Evolutionary conservation across 2,329 filamentous ascomycete species (phyloP), one percentile per base, ranked within the genome.

Genomic region (Fusarium burgessii): DNA sequence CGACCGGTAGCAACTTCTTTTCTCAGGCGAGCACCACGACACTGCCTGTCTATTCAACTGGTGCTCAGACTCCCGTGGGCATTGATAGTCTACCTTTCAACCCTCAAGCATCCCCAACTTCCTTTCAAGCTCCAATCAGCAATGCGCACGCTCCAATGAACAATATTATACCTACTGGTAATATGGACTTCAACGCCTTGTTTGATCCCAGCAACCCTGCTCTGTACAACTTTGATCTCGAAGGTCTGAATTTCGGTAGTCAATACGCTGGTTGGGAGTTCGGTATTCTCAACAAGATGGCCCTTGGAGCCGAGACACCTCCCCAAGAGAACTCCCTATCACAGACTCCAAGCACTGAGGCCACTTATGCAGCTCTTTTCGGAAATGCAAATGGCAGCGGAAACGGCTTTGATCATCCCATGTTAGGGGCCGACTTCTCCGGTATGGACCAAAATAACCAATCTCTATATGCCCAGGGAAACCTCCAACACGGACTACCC

Each of bases 241-340:
- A 97, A 59, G 94, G 94, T 64, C 88, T 98, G 79, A 82, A 83
- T 61, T 99, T 98, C 80, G 95, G 94, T 60, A 98, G 96, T 78
- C 94, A 97, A 71, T 99, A 98, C 78, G 95, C 95, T 66, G 95
- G 95, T 20, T 87, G 97, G 80, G 96, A 98, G 80, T 98, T 98
- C 79, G 93, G 94, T 58, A 98, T 98, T 89, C 88, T 99, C 1
- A 94, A 94, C 32, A 95, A 98, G 79, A 97, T 99, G 93, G 94
- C 93, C 8, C 71, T 82, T 15, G 65, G 93, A 17, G 92, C 90
- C n/a, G 93, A 96, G 74, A 93, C 90, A 18, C 90, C 92, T 10
- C 89, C 92, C 8, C 89, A 90, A 58, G 93, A 96, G 81, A 87
- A 73, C 80, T 86, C 78, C 74, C 80, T 79, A 78, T 86, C 79